These are phyloP conservation scores for Tulasnella sp. DNA, from an alignment of 768 basidiomycete genomes.

Conservation along the genomic window DNA sequence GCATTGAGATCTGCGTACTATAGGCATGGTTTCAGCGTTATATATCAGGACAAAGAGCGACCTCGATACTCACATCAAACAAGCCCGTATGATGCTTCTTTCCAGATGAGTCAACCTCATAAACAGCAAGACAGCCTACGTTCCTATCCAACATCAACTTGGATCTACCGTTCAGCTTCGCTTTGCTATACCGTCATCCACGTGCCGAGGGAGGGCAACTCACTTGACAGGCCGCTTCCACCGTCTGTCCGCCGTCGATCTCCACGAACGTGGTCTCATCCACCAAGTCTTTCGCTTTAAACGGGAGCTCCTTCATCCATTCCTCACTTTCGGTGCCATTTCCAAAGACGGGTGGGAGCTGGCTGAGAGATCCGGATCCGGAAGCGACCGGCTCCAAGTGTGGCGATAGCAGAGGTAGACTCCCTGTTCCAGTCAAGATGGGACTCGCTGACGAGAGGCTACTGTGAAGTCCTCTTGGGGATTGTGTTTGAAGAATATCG, in stretches of 20 bases:
- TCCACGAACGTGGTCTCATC: constrained; percentile 43
- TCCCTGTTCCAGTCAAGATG: not conserved
- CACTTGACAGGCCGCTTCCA: constrained; percentile 81
- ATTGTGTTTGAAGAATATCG: not conserved
- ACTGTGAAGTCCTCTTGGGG: not conserved
- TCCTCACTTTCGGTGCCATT: constrained; percentile 11
- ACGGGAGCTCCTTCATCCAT: constrained; percentile 15
- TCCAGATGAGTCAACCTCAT: constrained; percentile 33
- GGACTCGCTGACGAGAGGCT: not conserved
- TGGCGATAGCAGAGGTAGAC: not conserved
- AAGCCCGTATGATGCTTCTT: constrained; percentile 48
- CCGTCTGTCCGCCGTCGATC: constrained; percentile 65
- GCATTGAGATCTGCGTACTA: constrained; percentile 85
- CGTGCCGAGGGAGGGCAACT: constrained; percentile 31
- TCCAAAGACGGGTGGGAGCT: constrained; percentile 6
- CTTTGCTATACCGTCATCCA: not conserved
- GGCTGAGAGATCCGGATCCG: not conserved
- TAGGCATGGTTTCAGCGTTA: not conserved
- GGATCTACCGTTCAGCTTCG: not conserved
- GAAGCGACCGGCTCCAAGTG: not conserved
- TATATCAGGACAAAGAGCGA: not conserved
- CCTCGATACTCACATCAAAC: constrained; percentile 59
- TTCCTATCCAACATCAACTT: constrained; percentile 62
- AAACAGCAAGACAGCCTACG: constrained; percentile 62
- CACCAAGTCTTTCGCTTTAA: not conserved